Evolutionary conservation across 2,329 filamentous ascomycete genomes (phyloP).

Genomic region (Colletotrichum musae): DNA sequence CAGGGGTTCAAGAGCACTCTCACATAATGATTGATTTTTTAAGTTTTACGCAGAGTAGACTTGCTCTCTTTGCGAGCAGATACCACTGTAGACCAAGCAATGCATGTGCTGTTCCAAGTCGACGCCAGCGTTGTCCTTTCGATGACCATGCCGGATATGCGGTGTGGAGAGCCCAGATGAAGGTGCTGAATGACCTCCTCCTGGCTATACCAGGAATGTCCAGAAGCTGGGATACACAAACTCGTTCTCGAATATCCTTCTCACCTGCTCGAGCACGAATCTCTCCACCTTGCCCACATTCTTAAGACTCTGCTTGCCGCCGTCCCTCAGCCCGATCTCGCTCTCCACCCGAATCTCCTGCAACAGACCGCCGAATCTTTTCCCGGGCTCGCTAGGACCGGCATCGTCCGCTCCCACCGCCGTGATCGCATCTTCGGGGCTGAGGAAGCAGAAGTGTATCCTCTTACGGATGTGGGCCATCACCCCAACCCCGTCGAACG

Average conservation of each 20-base stretch:
- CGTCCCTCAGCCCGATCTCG: constrained; percentile 93
- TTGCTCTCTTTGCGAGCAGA: constrained; percentile 13
- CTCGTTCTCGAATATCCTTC: constrained; percentile 97
- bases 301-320: constrained; percentile 94
- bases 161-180: not conserved
- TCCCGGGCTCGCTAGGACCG: constrained; percentile 43
- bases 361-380: constrained; percentile 79
- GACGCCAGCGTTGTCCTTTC: not conserved
- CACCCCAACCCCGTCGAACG: constrained; percentile 95
- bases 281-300: constrained; percentile 99
- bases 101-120: not conserved
- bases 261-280: constrained; percentile 96
- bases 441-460: constrained; percentile 94
- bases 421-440: constrained; percentile 89
- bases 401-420: constrained; percentile 69
- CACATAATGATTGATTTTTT: constrained; percentile 56
- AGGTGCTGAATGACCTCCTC: not conserved
- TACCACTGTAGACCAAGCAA: constrained; percentile 21
- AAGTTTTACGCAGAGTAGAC: not conserved
- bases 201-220: constrained; percentile 83
- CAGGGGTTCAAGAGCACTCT: constrained; percentile 91
- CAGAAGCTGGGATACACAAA: constrained; percentile 99
- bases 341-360: constrained; percentile 97
- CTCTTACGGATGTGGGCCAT: constrained; percentile 90
- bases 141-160: not conserved